Base-by-base conservation (phyloP, 1,284 basidiomycete species). In the Tilletiopsis washingtonensis region DNA sequence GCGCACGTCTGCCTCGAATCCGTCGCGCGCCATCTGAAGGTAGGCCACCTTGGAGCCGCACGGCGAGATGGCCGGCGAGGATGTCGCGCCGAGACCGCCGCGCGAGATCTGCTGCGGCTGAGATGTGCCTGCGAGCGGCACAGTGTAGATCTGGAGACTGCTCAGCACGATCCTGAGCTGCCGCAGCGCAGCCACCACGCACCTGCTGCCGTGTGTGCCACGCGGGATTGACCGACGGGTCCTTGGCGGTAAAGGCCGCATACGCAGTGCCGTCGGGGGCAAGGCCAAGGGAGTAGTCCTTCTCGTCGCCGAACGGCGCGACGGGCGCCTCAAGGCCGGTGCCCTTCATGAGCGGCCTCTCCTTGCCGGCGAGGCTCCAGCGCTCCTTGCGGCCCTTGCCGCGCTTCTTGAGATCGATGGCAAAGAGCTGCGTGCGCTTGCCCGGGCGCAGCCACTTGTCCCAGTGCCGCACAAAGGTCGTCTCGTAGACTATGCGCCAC, bases 21-120 rank as follows among this genome's bases (percentile, higher is more conserved):
- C 60, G 47, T 69, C 62, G 19, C 45, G 51, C 17, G 47, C 42
- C 64, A 65, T 64, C 52, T 69, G 62, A 11, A 69, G 49, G 56
- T 61, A 69, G 38, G 51, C 54, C 17, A 69, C 32, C 37, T 49
- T 53, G 11, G 57, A 49, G 3, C 58, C 56, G 24, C 60, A 47
- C 4, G 53, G 59, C 6, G 51, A 56, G 21, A 66, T 45, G 19
- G 36, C 39, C 5, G 63, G 63, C 3, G 49, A 45, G 32, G 59
- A 53, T 0, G 40, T 44, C 39, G 57, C 59, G 25, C 63, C 63
- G 49, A 56, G 55, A 6, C 51, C 21, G n/a, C 47, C 53, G 1
- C 36, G 19, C n/a, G 38, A 49, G 27, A 64, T 25, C 14, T 45
- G 17, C 3, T 24, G 21, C 3, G 55, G 55, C 14, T 36, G 37